Conservation (phyloP, 176 grass and related monocot genomes). For the Calamus simplicifolius region DNA sequence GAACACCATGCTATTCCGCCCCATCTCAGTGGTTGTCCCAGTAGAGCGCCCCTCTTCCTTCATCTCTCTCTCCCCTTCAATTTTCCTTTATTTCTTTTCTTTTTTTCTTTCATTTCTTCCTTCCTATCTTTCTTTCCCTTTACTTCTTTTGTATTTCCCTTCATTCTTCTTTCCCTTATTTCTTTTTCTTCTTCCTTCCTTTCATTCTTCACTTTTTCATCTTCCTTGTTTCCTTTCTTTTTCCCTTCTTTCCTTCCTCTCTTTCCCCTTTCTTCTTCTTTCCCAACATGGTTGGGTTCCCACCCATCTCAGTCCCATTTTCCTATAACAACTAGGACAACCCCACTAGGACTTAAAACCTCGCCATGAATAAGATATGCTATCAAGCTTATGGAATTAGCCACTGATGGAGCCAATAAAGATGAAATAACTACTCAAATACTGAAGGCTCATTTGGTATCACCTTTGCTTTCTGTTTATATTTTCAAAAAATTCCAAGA, state of each 20-base stretch:
- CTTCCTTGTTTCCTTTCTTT: too few relatives aligned
- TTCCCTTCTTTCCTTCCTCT: neutral
- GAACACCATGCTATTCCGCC: neutral
- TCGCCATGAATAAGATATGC: too few relatives aligned
- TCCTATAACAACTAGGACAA: too few relatives aligned
- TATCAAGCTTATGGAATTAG: too few relatives aligned
- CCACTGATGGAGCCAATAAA: too few relatives aligned
- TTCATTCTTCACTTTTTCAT: neutral
- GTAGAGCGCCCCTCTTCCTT: neutral
- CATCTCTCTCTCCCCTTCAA: neutral
- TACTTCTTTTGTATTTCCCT: neutral
- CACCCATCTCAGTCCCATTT: too few relatives aligned
- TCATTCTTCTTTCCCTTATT: neutral
- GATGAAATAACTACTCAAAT: too few relatives aligned
- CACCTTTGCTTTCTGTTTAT: too few relatives aligned
- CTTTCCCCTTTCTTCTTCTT: neutral
- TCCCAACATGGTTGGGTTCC: too few relatives aligned
- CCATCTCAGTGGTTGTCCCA: neutral
- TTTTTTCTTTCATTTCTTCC: neutral
- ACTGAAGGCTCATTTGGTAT: too few relatives aligned
- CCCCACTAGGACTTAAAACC: too few relatives aligned
- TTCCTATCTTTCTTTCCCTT: neutral
- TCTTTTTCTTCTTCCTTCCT: neutral
- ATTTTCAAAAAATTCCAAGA: too few relatives aligned
- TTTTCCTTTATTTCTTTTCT: neutral